Evolutionary conservation across 2,329 filamentous ascomycete genomes (phyloP).

Genomic region (Corynespora cassiicola): DNA sequence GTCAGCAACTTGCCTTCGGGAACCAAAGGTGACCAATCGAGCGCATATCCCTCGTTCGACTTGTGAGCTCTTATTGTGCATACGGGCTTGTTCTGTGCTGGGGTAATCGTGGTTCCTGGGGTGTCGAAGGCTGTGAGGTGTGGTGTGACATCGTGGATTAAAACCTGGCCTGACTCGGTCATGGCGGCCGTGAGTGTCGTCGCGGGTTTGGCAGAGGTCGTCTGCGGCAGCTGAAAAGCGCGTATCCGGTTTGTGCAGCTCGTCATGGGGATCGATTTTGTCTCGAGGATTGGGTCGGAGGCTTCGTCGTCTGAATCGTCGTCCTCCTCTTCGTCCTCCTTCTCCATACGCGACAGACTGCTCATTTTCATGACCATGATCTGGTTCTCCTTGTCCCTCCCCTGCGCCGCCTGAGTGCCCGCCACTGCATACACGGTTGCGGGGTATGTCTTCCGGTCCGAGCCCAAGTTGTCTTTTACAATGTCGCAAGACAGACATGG

Average conservation of each 20-base stretch:
- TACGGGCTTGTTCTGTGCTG: constrained; percentile 86
- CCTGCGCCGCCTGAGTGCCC: constrained; percentile 86
- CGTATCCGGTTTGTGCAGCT: constrained; percentile 95
- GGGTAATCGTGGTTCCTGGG: constrained; percentile 79
- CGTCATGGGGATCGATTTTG: constrained; percentile 82
- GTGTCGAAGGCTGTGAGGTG: constrained; percentile 89
- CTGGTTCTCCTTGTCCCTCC: constrained; percentile 83
- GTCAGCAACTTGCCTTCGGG: constrained; percentile 86
- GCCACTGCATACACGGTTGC: constrained; percentile 94
- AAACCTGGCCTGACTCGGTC: constrained; percentile 86
- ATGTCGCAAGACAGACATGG: constrained; percentile 97
- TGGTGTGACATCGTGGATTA: constrained; percentile 93
- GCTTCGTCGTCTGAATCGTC: constrained; percentile 71
- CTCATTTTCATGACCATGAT: constrained; percentile 97
- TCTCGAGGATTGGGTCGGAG: constrained; percentile 91
- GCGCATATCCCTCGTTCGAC: constrained; percentile 83
- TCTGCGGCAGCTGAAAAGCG: constrained; percentile 77
- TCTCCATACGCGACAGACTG: constrained; percentile 86
- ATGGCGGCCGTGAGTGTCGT: constrained; percentile 89
- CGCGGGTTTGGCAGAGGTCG: constrained; percentile 73
- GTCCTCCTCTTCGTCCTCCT: constrained; percentile 73
- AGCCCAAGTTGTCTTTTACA: constrained; percentile 81
- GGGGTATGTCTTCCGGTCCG: constrained; percentile 90
- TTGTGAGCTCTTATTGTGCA: constrained; percentile 91
- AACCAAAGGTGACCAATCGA: constrained; percentile 92